Base-by-base conservation (phyloP, 768 basidiomycete genomes). In the Paxillus involutus region DNA sequence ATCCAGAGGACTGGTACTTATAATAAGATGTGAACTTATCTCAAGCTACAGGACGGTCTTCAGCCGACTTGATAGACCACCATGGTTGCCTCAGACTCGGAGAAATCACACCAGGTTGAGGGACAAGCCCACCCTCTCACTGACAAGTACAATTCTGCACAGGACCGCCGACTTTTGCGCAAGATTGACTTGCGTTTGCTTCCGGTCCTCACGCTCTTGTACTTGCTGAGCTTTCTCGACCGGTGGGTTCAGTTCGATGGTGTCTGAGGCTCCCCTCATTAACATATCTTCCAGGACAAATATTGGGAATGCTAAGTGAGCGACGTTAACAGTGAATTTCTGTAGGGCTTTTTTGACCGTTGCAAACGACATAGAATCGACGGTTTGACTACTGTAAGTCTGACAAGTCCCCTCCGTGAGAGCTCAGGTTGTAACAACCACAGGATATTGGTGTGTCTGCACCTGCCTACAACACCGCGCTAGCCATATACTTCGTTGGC, bases 401-500 rank as follows among this genome's bases (percentile, higher is more conserved):
- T 36, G 44, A 21, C 21, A 9, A 11, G 11, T 29, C 45, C 17
- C 42, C 44, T 17, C n/a, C 10, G 6, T 14, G 13, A n/a, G 10
- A 26, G 12, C 35, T 14, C 29, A 30, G 29, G 29, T 39, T 16
- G 43, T 45, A 32, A 59, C 17, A 13, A 13, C 46, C 33, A 29
- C 56, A 83, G 82, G 82, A 84, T 53, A 68, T 84, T n/a, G 52
- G 78, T 33, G 63, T 84, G 17, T 71, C 78, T 16, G 64, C 76
- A 6, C 65, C 81, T 0, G 78, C 74, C 47, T 85, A 84, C 63
- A 85, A 84, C 59, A 82, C 80, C 0, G 72, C 80, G 2, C 65
- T 87, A 16, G 80, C 82, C 0, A 59, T 86, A 3, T 86, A 83
- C 64, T 86, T 85, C 53, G 71, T 84, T 4, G 79, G 81, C 46